Conservation (phyloP, 169 alveolate genomes). For the Miamiensis avidus region DNA sequence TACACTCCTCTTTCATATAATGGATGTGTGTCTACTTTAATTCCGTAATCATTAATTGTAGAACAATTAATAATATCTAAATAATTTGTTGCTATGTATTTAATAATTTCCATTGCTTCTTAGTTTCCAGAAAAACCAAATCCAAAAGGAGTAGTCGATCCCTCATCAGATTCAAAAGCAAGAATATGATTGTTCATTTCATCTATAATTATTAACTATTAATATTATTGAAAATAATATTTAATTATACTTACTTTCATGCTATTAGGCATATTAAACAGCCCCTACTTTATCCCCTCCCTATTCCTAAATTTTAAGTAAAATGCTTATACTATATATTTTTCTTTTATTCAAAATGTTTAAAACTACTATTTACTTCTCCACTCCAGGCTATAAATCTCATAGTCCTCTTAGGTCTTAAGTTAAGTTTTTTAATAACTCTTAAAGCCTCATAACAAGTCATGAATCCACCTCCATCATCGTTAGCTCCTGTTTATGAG, state of each 20-base stretch:
- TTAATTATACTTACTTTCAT: no score
- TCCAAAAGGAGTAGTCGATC: conserved; percentile 45
- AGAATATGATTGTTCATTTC: conserved; percentile 33
- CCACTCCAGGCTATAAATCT: conserved; percentile 55
- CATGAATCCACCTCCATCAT: no score
- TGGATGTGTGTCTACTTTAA: conserved; percentile 5
- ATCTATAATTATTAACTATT: no score
- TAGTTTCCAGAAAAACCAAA: conserved; percentile 31
- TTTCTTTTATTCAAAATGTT: no score
- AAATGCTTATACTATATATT: no score
- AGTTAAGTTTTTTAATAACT: conserved; percentile 13
- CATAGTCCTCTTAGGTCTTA: conserved; percentile 37
- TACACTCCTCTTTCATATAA: conserved; percentile 18
- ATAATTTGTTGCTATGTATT: neutral
- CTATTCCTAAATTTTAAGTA: no score
- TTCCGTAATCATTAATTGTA: neutral
- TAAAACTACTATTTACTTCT: no score
- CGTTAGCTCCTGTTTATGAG: no score
- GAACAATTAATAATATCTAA: neutral
- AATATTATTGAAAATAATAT: no score
- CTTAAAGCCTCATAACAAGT: conserved; percentile 41
- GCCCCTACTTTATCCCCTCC: conserved; percentile 37
- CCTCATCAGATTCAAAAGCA: conserved; percentile 40
- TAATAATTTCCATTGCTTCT: neutral
- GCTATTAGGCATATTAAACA: conserved; percentile 25